Conservation (phyloP, 345 rosid genomes). For the Viola odorata region DNA sequence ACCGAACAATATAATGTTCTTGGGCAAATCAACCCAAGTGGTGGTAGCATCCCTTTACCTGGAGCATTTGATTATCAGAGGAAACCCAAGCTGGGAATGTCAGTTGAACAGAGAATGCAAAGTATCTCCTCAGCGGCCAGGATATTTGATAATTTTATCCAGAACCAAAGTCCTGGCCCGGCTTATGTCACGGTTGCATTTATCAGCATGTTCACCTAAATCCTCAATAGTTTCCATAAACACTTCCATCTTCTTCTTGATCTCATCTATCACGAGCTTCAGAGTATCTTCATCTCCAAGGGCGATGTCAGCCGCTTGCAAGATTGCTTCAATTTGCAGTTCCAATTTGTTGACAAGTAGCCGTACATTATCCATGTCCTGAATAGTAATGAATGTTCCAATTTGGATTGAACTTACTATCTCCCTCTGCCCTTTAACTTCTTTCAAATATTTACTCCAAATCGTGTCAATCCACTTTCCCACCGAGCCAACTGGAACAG, state of each 20-base stretch:
- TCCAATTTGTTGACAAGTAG: conserved; percentile 49
- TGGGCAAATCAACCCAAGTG: neutral
- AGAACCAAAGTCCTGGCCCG: conserved; percentile 67
- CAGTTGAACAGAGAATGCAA: neutral
- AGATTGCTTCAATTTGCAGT: conserved; percentile 47
- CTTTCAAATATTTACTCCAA: conserved; percentile 58
- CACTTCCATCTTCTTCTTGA: conserved; percentile 60
- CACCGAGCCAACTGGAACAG: conserved; percentile 60
- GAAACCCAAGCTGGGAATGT: neutral
- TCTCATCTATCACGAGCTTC: conserved; percentile 68
- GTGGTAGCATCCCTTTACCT: neutral
- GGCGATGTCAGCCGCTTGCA: conserved; percentile 51
- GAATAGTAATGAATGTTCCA: conserved; percentile 43
- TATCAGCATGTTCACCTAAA: conserved; percentile 53
- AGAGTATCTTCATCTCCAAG: conserved; percentile 43
- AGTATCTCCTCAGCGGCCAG: neutral
- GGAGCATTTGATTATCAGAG: neutral
- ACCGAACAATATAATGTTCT: neutral
- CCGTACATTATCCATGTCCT: conserved; percentile 65
- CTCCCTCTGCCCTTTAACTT: conserved; percentile 48
- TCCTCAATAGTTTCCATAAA: conserved; percentile 53
- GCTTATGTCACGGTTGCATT: conserved; percentile 61
- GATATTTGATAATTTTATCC: conserved; percentile 14
- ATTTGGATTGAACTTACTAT: conserved; percentile 40
- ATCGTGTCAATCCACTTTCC: conserved; percentile 77